These are phyloP conservation scores for Irineochytrium annulatum DNA, from an alignment of 192 early-diverging fungal species.

Conservation along the genomic window DNA sequence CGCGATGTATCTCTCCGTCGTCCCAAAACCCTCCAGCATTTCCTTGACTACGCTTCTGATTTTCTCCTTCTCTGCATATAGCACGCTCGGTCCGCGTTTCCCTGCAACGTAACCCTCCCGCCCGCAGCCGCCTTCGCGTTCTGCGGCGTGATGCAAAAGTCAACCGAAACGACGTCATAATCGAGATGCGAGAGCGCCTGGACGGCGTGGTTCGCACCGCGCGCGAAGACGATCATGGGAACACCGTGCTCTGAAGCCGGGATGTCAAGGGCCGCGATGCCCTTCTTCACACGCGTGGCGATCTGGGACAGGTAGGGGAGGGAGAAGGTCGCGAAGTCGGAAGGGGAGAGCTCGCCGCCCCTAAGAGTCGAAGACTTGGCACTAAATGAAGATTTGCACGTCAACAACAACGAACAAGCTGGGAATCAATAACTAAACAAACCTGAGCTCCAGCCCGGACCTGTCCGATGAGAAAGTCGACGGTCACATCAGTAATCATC, in stretches of 20 bases:
- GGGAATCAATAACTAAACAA: no score
- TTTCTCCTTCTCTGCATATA: conserved; percentile 71
- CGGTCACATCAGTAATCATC: conserved; percentile 76
- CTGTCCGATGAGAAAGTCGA: conserved; percentile 87
- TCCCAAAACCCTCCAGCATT: conserved; percentile 85
- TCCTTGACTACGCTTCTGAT: conserved; percentile 67
- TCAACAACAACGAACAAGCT: no score
- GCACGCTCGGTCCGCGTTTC: conserved; percentile 85
- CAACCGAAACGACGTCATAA: conserved; percentile 86
- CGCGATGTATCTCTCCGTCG: conserved; percentile 70
- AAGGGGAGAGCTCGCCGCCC: conserved; percentile 86
- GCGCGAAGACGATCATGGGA: conserved; percentile 92
- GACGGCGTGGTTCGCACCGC: conserved; percentile 85
- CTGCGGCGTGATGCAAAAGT: conserved; percentile 81
- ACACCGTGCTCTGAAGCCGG: conserved; percentile 44
- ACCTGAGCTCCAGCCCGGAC: conserved; percentile 94
- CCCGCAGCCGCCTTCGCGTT: conserved; percentile 50
- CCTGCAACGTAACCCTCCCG: conserved; percentile 75
- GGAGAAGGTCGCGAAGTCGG: conserved; percentile 77
- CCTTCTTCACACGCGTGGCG: conserved; percentile 47
- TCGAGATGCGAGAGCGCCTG: conserved; percentile 53
- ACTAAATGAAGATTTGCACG: no score
- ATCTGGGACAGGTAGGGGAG: conserved; percentile 89
- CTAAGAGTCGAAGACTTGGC: conserved; percentile 97
- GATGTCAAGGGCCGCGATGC: no score